phyloP scores from a whole-genome alignment of 2,329 filamentous ascomycete genomes.

The Pseudogymnoascus sp. region DNA sequence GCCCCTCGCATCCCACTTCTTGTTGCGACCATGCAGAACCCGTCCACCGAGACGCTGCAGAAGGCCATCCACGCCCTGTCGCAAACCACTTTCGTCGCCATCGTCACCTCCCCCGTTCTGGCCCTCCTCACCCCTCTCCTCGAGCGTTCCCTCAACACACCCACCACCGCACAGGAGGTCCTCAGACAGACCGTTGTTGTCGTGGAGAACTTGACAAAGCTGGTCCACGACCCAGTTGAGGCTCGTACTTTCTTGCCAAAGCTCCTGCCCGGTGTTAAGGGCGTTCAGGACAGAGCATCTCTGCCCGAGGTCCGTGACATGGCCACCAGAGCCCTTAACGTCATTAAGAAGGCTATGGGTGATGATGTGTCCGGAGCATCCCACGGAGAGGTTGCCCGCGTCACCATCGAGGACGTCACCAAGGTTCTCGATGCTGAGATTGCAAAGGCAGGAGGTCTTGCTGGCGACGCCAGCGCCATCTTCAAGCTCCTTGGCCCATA shows the following conservation, averaged over 20 bases:
- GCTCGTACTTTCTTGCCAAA: conserved; percentile 92
- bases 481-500: conserved; percentile 64
- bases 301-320: conserved; percentile 91
- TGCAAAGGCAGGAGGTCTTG: conserved; percentile 56
- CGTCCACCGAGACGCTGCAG: conserved; percentile 76
- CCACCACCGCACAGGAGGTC: conserved; percentile 85
- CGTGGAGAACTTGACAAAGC: conserved; percentile 94
- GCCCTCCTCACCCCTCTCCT: conserved; percentile 90
- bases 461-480: conserved; percentile 48
- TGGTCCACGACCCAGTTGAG: conserved; percentile 92
- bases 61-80: conserved; percentile 96
- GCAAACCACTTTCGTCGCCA: conserved; percentile 95
- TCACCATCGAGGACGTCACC: conserved; percentile 62
- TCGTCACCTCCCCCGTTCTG: conserved; percentile 91
- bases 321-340: conserved; percentile 68
- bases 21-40: conserved; percentile 91
- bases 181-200: conserved; percentile 93
- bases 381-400: conserved; percentile 50
- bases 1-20: conserved; percentile 84
- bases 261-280: conserved; percentile 85
- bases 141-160: conserved; percentile 87
- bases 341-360: conserved; percentile 91
- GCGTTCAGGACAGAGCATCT: conserved; percentile 77
- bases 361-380: conserved; percentile 51
- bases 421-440: conserved; percentile 68